Evolutionary conservation across 306 rosid species (phyloP).

Genomic region (Dalbergia oliveri): DNA sequence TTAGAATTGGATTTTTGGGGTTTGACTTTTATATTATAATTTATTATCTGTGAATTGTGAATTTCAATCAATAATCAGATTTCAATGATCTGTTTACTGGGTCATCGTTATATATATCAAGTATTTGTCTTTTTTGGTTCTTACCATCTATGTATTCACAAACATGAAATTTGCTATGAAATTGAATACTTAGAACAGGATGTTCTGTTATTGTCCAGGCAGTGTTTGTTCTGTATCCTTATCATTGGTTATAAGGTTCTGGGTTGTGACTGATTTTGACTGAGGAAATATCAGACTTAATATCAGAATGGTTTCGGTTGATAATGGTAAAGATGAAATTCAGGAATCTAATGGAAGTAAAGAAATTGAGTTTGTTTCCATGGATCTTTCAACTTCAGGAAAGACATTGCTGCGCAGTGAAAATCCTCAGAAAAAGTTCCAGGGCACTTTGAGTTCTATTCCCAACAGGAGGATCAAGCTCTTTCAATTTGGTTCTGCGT

Average conservation of each 20-base stretch:
- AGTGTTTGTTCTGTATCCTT: constrained; percentile 29
- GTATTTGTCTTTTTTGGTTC: constrained; percentile 10
- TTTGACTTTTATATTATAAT: constrained; percentile 12
- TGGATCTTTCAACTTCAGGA: constrained; percentile 61
- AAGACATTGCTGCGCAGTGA: constrained; percentile 56
- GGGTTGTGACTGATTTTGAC: constrained; percentile 26
- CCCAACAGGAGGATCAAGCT: constrained; percentile 55
- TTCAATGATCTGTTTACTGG: constrained; percentile 11
- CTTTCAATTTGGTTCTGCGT: constrained; percentile 81
- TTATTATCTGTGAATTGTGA: constrained; percentile 9
- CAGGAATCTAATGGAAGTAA: constrained; percentile 58
- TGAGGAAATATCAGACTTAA: constrained; percentile 27
- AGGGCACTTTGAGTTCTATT: constrained; percentile 38
- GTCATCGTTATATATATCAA: constrained; percentile 11
- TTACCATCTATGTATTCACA: not conserved
- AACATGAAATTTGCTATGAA: constrained; percentile 28
- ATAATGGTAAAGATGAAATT: constrained; percentile 68
- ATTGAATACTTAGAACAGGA: constrained; percentile 24
- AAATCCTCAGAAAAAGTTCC: constrained; percentile 56
- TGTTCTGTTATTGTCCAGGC: constrained; percentile 33
- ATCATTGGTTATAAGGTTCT: constrained; percentile 40
- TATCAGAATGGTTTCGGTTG: constrained; percentile 64
- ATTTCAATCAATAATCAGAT: constrained; percentile 2
- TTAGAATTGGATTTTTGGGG: constrained; percentile 29
- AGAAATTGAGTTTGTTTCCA: constrained; percentile 50